These are phyloP conservation scores for Rhododendron vialii DNA, from an alignment of 148 eudicot genomes.

Conservation along the genomic window DNA sequence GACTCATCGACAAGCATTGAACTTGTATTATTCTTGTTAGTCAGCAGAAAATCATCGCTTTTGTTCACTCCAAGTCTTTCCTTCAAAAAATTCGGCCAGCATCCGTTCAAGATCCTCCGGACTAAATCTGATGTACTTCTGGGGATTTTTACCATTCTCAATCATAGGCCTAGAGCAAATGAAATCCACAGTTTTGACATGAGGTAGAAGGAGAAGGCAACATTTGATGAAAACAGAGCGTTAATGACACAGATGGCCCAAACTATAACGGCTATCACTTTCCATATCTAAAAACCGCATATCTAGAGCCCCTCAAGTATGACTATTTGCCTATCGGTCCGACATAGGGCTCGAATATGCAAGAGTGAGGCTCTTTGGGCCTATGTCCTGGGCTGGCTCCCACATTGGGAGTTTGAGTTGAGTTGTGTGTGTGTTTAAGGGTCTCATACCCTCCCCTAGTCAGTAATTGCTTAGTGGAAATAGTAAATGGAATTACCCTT, in stretches of 20 bases:
- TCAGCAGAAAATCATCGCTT: conserved; percentile 38
- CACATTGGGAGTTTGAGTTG: too few relatives aligned
- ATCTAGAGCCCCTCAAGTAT: not conserved
- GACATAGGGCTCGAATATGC: too few relatives aligned
- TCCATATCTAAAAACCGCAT: not conserved
- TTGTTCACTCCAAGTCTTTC: conserved; percentile 63
- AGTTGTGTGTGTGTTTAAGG: too few relatives aligned
- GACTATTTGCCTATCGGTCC: not conserved
- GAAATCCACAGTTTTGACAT: conserved; percentile 2
- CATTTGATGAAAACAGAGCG: not conserved
- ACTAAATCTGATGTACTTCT: conserved; percentile 69
- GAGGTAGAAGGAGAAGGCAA: not conserved
- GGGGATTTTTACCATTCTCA: conserved; percentile 78
- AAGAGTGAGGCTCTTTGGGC: too few relatives aligned
- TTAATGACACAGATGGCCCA: not conserved
- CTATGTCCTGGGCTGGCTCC: too few relatives aligned
- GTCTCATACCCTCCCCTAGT: too few relatives aligned
- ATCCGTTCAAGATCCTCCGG: conserved; percentile 90
- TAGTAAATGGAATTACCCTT: too few relatives aligned
- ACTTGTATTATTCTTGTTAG: not conserved
- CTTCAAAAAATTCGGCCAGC: conserved; percentile 90
- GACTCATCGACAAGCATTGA: not conserved
- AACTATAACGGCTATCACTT: not conserved
- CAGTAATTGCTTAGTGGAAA: too few relatives aligned
- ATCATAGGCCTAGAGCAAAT: conserved; percentile 55